These are phyloP conservation scores for Macrolepiota fuliginosa DNA, from an alignment of 768 basidiomycete species.

Conservation along the genomic window DNA sequence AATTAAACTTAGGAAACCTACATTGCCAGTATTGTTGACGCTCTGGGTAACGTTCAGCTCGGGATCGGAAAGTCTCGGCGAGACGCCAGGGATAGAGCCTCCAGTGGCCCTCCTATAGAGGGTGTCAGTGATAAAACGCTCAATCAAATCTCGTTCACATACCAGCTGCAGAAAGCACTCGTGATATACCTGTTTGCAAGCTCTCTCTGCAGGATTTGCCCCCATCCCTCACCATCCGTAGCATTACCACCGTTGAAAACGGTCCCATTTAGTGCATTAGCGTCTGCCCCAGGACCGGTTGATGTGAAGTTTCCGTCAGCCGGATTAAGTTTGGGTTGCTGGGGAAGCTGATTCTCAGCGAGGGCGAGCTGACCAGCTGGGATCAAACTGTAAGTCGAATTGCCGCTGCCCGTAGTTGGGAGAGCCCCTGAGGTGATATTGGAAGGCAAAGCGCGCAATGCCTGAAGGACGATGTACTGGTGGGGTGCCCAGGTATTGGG, in stretches of 20 bases:
- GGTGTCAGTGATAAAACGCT: background rate
- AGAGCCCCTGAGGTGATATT: constrained; percentile 60
- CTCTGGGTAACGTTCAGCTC: constrained; percentile 72
- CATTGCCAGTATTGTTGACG: constrained; percentile 68
- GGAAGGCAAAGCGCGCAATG: constrained; percentile 70
- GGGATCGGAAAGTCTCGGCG: constrained; percentile 66
- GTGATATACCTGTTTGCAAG: constrained; percentile 84
- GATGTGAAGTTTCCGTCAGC: constrained; percentile 41
- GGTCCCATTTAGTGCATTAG: constrained; percentile 51
- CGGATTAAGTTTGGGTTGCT: constrained; percentile 45
- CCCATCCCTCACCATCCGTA: constrained; percentile 62
- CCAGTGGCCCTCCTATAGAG: constrained; percentile 76
- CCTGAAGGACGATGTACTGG: constrained; percentile 76
- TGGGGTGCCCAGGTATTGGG: constrained; percentile 92
- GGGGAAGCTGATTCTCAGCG: constrained; percentile 65
- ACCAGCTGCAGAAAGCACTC: constrained; percentile 90
- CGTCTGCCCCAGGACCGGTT: constrained; percentile 55
- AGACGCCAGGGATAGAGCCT: constrained; percentile 69
- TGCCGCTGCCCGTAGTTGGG: constrained; percentile 46
- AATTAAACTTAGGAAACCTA: constrained; percentile 32
- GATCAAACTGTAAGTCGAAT: constrained; percentile 66
- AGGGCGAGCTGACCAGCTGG: constrained; percentile 82
- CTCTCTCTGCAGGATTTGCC: constrained; percentile 56
- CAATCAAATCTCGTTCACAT: constrained; percentile 19
- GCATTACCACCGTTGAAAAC: constrained; percentile 72